Percentiles rank a stretch among this genome's conserved stretches.
Conservation (phyloP, 352 stramenopile genomes). For the Phytopythium boreale region DNA sequence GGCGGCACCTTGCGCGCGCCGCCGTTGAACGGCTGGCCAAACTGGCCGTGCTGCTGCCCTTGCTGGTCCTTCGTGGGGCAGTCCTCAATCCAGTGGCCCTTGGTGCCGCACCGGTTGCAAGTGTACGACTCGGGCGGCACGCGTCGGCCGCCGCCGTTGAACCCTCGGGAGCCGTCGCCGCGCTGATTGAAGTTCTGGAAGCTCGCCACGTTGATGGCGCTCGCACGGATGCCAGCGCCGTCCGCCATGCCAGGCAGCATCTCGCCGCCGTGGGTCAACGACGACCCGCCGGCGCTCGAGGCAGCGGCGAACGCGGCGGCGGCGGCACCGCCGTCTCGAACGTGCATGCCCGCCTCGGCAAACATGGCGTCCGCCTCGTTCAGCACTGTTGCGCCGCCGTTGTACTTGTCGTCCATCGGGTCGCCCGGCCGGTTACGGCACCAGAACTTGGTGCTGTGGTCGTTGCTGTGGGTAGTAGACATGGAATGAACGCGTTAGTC, state of each 20-base stretch:
- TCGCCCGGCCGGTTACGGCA: conserved; percentile 92
- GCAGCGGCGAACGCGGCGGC: conserved; percentile 5
- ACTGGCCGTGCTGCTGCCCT: conserved; percentile 2
- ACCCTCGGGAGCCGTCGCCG: conserved; percentile 15
- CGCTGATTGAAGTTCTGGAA: conserved; percentile 67
- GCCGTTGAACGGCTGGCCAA: not conserved
- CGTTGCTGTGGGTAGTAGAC: conserved; percentile 73
- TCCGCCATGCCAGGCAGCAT: conserved; percentile 73
- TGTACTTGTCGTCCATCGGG: conserved; percentile 90
- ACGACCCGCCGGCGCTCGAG: not conserved
- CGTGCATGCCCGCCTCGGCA: conserved; percentile 21
- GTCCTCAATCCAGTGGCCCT: conserved; percentile 87
- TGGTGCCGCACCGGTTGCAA: conserved; percentile 83
- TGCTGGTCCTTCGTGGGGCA: conserved; percentile 81
- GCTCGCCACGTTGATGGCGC: conserved; percentile 66
- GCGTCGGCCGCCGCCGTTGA: conserved; percentile 32
- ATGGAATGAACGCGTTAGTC: not conserved
- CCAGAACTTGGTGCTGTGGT: conserved; percentile 98
- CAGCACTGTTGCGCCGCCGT: conserved; percentile 66
- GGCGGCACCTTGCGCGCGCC: conserved; percentile 43
- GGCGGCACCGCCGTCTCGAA: conserved; percentile 13
- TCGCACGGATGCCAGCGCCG: conserved; percentile 50
- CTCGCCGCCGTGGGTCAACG: conserved; percentile 13
- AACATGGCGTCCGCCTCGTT: conserved; percentile 60
- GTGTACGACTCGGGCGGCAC: conserved; percentile 83